Evolutionary conservation across 768 basidiomycete genomes (phyloP).

Genomic region (Tylopilus vinaceipallidus): DNA sequence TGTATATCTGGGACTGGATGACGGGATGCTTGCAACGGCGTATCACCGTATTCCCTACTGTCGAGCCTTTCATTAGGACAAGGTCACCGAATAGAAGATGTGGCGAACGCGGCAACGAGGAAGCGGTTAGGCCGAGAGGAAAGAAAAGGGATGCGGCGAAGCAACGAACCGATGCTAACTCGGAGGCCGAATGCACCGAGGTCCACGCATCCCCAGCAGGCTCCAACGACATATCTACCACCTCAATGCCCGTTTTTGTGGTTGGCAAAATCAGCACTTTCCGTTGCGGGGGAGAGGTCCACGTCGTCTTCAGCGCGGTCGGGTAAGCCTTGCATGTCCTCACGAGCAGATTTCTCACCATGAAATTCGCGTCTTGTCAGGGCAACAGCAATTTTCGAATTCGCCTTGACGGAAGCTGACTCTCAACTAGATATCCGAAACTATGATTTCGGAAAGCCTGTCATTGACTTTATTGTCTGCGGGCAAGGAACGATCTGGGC

Average conservation of each 20-base stretch:
- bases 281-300: conserved; percentile 32
- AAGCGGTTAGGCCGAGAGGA: conserved; percentile 14
- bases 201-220: neutral
- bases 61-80: conserved; percentile 46
- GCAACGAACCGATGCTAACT: conserved; percentile 16
- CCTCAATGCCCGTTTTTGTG: conserved; percentile 47
- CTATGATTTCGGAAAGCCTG: conserved; percentile 54
- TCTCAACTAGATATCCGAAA: conserved; percentile 30
- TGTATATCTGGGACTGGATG: conserved; percentile 83
- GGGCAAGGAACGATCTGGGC: conserved; percentile 43
- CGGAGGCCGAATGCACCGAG: conserved; percentile 22
- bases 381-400: conserved; percentile 64
- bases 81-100: conserved; percentile 32
- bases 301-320: conserved; percentile 65
- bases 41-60: conserved; percentile 47
- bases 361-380: conserved; percentile 36
- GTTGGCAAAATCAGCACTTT: conserved; percentile 55
- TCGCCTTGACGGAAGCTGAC: conserved; percentile 31
- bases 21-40: conserved; percentile 52
- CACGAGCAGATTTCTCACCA: neutral
- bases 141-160: conserved; percentile 19
- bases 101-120: conserved; percentile 16
- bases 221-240: conserved; percentile 18
- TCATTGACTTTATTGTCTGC: conserved; percentile 54
- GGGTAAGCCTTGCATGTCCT: conserved; percentile 49